Conservation (phyloP, 78 protist species). For the Pelomyxa schiedti region DNA sequence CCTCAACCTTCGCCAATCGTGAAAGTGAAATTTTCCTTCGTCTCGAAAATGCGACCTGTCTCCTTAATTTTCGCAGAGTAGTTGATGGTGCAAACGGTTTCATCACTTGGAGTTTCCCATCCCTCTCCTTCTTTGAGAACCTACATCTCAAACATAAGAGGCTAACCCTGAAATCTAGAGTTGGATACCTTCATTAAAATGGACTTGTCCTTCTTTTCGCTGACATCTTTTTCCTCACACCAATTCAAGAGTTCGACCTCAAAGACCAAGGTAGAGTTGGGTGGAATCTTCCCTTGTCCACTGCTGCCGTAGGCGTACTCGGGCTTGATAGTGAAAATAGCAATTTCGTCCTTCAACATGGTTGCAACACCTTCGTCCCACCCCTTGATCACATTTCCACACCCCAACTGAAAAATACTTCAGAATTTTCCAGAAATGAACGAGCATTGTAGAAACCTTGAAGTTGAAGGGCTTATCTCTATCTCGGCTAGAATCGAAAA, state of each 20-base stretch:
- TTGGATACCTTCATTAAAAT: background rate
- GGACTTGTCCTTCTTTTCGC: background rate
- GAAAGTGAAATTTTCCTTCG: background rate
- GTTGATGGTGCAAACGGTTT: background rate
- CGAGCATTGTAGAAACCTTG: background rate
- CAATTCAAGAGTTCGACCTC: conserved; percentile 57
- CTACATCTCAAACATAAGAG: background rate
- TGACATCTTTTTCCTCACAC: background rate
- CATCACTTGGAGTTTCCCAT: background rate
- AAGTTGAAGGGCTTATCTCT: conserved; percentile 52
- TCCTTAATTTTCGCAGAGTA: background rate
- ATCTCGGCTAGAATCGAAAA: conserved; percentile 75
- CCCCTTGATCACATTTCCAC: conserved; percentile 74
- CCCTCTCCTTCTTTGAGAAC: background rate
- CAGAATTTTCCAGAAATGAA: background rate
- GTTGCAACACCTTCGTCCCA: conserved; percentile 81
- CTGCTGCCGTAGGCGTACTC: conserved; percentile 72
- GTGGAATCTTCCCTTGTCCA: conserved; percentile 63
- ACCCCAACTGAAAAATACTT: conserved; percentile 3
- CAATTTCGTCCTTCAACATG: conserved; percentile 64
- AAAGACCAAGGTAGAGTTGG: conserved; percentile 38
- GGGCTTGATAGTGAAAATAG: conserved; percentile 25
- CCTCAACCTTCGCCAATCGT: background rate
- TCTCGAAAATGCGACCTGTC: background rate
- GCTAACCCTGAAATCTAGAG: background rate